These are phyloP conservation scores for Penicillium fuscoglaucum DNA, from an alignment of 2,329 filamentous ascomycete species.

Conservation along the genomic window DNA sequence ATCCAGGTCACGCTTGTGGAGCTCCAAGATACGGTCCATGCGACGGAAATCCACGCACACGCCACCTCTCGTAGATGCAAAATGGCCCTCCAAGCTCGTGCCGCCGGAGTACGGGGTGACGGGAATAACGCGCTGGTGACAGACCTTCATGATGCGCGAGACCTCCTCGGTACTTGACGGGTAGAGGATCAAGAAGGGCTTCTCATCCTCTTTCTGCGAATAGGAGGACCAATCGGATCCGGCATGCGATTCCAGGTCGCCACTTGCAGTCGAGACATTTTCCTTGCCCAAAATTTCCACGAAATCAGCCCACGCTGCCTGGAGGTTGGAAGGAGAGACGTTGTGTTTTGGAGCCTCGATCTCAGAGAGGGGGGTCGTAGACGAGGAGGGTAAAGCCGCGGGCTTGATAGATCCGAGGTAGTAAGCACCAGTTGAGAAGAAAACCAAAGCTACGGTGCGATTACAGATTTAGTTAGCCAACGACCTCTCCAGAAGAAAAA, in stretches of 20 bases:
- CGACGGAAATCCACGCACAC: conserved; percentile 82
- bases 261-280: conserved; percentile 59
- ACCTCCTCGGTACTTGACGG: conserved; percentile 79
- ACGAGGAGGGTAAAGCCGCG: conserved; percentile 49
- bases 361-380: conserved; percentile 57
- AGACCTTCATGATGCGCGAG: conserved; percentile 83
- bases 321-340: conserved; percentile 56
- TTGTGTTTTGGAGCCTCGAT: conserved; percentile 55
- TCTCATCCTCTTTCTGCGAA: conserved; percentile 43
- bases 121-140: conserved; percentile 75
- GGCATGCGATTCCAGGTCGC: conserved; percentile 58
- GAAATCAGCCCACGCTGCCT: conserved; percentile 66
- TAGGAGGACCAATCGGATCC: conserved; percentile 65
- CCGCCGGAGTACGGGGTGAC: conserved; percentile 86
- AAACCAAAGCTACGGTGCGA: conserved; percentile 47
- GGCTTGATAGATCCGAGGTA: conserved; percentile 55
- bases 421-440: conserved; percentile 56
- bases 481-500: conserved; percentile 9
- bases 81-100: conserved; percentile 87
- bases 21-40: conserved; percentile 76
- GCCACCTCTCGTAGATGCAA: conserved; percentile 76
- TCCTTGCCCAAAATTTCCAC: conserved; percentile 61
- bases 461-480: conserved; percentile 8
- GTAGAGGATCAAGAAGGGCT: conserved; percentile 66
- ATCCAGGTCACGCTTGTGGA: conserved; percentile 77